Base-by-base conservation (phyloP, 257 asterid species). In the Solanum bulbocastanum region DNA sequence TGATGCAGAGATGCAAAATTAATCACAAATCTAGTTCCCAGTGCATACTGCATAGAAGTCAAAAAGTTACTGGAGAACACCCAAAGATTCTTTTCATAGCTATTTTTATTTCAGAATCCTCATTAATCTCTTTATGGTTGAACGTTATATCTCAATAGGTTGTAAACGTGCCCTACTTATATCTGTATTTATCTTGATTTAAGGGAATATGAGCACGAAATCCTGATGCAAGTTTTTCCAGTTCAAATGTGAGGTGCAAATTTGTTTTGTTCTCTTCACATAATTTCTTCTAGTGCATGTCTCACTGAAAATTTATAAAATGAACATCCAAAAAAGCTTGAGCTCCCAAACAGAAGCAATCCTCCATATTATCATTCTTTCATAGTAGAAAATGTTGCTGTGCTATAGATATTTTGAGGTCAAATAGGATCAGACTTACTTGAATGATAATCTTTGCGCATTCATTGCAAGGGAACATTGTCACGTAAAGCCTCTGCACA, bases 391-490 rank as follows among this genome's bases (percentile, higher is more conserved):
- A 32, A 49, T 82, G 85, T 49, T 49, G 39, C 10, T 79, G 66
- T 5, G 69, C 42, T 82, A 81, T 18, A 49, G 44, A 30, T 82
- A 82, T 27, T 66, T 30, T 10, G 20, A 82, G 25, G 86, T 82
- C 69, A 46, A 49, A 82, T 30, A 82, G 69, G 44, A 82, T 49
- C 44, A 82, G 18, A 23, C 86, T 72, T 37, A 96, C 99, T 96
- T 96, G 99, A 91, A 96, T 96, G 87, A 96, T 94, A 73, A 96
- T 92, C 94, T 96, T 96, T 18, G 99, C 98, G 36, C 99, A 96
- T 90, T 96, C 99, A 62, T 96, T 96, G 95, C 98, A 95, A 87
- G 99, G 98, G 90, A 95, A 95, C 99, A 96, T 96, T 62, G 99
- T 96, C 84, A 96, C 99, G 71, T 95, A 96, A 84, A 96, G 98